phyloP scores from a whole-genome alignment of 257 asterid species.

The Nicotiana paniculata region DNA sequence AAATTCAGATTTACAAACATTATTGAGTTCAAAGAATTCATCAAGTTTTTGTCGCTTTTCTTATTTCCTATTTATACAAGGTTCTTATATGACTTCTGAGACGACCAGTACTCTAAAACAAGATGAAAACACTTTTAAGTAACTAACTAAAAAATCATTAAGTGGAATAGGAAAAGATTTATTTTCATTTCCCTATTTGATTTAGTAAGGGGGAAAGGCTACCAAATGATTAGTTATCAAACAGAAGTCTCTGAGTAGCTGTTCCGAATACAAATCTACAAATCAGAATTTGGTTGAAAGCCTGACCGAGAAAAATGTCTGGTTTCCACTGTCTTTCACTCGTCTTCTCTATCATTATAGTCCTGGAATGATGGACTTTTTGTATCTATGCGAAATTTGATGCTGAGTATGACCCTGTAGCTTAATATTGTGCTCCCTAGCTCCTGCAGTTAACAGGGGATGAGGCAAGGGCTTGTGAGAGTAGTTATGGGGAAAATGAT shows the following conservation, averaged over 20 bases:
- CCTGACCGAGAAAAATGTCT: not conserved
- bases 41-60: not conserved
- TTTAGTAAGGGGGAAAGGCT: too few species aligned
- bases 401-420: not conserved
- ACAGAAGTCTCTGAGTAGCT: not conserved
- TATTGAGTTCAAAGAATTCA: not conserved
- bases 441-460: not conserved
- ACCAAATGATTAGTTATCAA: not conserved
- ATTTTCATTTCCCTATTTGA: too few species aligned
- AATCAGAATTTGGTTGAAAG: not conserved
- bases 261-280: not conserved
- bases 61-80: not conserved
- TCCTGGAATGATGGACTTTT: not conserved
- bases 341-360: not conserved
- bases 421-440: not conserved
- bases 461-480: not conserved
- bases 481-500: not conserved
- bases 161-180: not conserved
- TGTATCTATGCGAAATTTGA: not conserved
- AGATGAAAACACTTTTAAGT: not conserved
- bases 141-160: not conserved
- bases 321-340: not conserved
- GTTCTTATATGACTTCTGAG: not conserved
- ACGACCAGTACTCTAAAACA: not conserved
- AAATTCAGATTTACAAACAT: not conserved